These are phyloP conservation scores for Penicillium sp. DNA, from an alignment of 2,329 filamentous ascomycete genomes.

Conservation along the genomic window DNA sequence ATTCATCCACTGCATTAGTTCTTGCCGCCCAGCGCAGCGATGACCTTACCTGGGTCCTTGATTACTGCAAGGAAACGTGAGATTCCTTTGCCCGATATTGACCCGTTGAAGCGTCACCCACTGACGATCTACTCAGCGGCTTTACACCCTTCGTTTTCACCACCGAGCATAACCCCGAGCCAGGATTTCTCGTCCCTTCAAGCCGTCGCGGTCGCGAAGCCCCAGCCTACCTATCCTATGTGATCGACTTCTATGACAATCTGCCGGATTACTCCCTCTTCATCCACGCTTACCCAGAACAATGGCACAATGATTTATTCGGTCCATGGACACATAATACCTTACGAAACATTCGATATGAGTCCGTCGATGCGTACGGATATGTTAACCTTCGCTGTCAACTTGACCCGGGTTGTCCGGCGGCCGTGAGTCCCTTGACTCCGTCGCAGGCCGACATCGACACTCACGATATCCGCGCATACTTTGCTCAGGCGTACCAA, in stretches of 20 bases:
- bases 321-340: conserved; percentile 24
- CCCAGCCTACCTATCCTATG: conserved; percentile 64
- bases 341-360: conserved; percentile 30
- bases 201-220: conserved; percentile 60
- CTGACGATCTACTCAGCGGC: conserved; percentile 2
- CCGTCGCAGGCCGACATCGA: conserved; percentile 26
- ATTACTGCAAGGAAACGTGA: conserved; percentile 1
- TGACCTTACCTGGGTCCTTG: not conserved
- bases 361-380: conserved; percentile 35
- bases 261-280: conserved; percentile 63
- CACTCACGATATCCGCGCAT: conserved; percentile 24
- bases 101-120: not conserved
- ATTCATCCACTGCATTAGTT: not conserved
- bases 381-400: conserved; percentile 43
- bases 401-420: conserved; percentile 39
- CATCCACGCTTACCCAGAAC: conserved; percentile 50
- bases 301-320: conserved; percentile 33
- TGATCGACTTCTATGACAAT: conserved; percentile 63
- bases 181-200: conserved; percentile 12
- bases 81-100: not conserved
- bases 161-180: conserved; percentile 19
- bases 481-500: conserved; percentile 18
- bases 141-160: conserved; percentile 27
- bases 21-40: not conserved
- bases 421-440: conserved; percentile 33